A percentile compares a stretch with the other conserved stretches of the same genome.
Evolutionary conservation across 495 filamentous ascomycete species (phyloP).

Genomic region (Penicillium subrubescens): DNA sequence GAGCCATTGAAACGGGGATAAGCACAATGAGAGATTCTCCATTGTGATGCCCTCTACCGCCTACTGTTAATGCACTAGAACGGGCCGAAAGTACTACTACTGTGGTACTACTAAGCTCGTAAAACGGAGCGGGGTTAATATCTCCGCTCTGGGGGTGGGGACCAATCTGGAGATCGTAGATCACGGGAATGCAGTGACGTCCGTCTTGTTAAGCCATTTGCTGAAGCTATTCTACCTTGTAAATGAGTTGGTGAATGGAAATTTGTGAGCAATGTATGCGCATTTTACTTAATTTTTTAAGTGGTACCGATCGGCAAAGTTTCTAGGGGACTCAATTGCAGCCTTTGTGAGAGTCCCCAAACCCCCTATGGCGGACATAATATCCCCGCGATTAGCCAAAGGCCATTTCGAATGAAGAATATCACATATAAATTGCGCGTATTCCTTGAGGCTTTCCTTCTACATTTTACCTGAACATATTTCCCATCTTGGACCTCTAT

Average conservation of each 20-base stretch:
- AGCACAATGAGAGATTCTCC: background rate
- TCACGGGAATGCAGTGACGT: background rate
- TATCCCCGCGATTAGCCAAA: background rate
- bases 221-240: background rate
- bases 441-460: background rate
- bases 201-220: background rate
- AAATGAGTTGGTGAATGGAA: background rate
- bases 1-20: background rate
- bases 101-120: background rate
- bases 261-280: background rate
- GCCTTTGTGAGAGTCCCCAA: background rate
- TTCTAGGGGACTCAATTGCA: background rate
- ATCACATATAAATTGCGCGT: background rate
- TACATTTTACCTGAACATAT: background rate
- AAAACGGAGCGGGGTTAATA: slow-evolving; percentile 19
- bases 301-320: background rate
- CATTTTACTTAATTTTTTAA: background rate
- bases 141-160: background rate
- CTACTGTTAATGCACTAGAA: background rate
- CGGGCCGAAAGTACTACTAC: background rate
- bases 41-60: background rate
- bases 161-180: background rate
- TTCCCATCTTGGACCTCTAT: background rate
- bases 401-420: background rate
- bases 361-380: background rate